phyloP scores from a whole-genome alignment of 2,329 filamentous ascomycete species.

The Colletotrichum theobromicola region DNA sequence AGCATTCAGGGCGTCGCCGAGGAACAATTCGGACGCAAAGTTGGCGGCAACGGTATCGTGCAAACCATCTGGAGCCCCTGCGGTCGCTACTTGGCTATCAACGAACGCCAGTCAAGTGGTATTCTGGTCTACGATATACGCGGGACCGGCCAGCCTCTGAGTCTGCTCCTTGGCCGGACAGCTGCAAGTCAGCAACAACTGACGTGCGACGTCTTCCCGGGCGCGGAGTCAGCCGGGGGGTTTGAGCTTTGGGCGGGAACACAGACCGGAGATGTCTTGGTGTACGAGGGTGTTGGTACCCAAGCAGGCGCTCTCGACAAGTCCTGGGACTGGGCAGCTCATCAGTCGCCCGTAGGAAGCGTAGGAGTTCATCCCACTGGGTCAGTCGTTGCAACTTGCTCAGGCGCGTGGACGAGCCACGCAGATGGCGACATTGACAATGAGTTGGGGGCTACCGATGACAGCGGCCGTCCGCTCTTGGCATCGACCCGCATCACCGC shows the following conservation, averaged over 20 bases:
- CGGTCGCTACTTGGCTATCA: slow-evolving; percentile 66
- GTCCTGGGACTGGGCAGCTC: slow-evolving; percentile 56
- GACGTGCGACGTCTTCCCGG: slow-evolving; percentile 58
- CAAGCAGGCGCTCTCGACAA: slow-evolving; percentile 47
- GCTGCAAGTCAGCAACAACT: slow-evolving; percentile 62
- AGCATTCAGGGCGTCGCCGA: slow-evolving; percentile 61
- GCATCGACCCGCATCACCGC: slow-evolving; percentile 15
- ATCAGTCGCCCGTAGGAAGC: slow-evolving; percentile 53
- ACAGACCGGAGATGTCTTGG: slow-evolving; percentile 56
- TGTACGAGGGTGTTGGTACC: slow-evolving; percentile 63
- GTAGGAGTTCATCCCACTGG: slow-evolving; percentile 58
- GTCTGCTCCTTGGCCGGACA: slow-evolving; percentile 55
- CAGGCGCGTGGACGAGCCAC: slow-evolving; percentile 55
- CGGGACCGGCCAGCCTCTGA: slow-evolving; percentile 61
- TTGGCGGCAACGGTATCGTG: slow-evolving; percentile 67
- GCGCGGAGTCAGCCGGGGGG: slow-evolving; percentile 37
- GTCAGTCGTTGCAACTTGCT: slow-evolving; percentile 61
- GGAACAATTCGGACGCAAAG: slow-evolving; percentile 33
- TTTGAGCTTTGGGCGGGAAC: slow-evolving; percentile 70
- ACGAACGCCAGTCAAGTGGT: slow-evolving; percentile 61
- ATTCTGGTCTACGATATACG: slow-evolving; percentile 69
- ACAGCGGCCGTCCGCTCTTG: slow-evolving; percentile 12
- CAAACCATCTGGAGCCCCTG: slow-evolving; percentile 68
- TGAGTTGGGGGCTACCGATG: slow-evolving; percentile 2
- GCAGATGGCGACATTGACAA: slow-evolving; percentile 16